Evolutionary conservation across 2,329 filamentous ascomycete species (phyloP), one percentile per base, ranked within the genome.

Genomic region (Botrytis elliptica): DNA sequence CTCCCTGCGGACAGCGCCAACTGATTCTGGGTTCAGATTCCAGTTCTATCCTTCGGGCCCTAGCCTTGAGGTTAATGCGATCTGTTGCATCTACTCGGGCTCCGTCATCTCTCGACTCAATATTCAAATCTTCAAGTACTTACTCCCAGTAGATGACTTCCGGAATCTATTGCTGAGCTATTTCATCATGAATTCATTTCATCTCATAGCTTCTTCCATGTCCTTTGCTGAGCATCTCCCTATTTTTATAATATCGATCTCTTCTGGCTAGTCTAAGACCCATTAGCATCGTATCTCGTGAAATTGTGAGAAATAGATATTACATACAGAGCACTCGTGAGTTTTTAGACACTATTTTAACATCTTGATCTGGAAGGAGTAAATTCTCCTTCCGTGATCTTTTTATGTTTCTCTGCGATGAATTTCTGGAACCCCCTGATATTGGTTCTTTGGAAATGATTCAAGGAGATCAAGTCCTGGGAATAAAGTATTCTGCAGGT

Each of bases 101-200:
- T 55, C 0, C 1, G 0, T n/a, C 25, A 55, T n/a, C 5, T n/a
- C 25, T 55, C 12, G 0, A 16, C 25, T 16, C 14, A 14, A 42
- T 14, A 42, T 42, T 42, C 40, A 42, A 16, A 12, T 42, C 12
- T 14, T 16, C 40, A 42, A 42, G 40, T 16, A 4, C 40, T 4
- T 42, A 16, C 40, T 4, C 12, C 3, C 40, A 1, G 12, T 0
- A 42, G 12, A 42, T 42, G 1, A 16, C 0, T 42, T 42, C 5
- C 25, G 4, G 12, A 16, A 7, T 29, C 25, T 4, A 55, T 3
- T 55, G 5, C 25, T 16, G 3, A 55, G 49, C 0, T 5, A 29
- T 7, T 16, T 29, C 6, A 52, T n/a, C 4, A 29, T 29, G 29
- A 29, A 29, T 29, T 29, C 29, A 29, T 7, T 16, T 29, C 6